Base-by-base conservation (phyloP, 2,329 filamentous ascomycete genomes). In the Fusarium denticulatum region DNA sequence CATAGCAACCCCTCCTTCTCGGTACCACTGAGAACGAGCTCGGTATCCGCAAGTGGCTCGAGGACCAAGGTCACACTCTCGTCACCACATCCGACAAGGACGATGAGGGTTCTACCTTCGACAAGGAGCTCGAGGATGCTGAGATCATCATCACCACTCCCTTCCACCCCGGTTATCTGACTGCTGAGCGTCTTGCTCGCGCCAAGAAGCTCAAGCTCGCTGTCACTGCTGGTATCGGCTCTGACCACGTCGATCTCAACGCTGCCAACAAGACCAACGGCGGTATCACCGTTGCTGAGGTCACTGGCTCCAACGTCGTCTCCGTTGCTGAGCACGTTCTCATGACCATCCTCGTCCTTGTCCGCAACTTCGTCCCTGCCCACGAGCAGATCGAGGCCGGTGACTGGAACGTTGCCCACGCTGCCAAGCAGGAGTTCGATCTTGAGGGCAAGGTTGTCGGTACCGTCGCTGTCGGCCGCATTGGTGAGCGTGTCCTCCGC, bases 141-240 rank as follows among this genome's bases (percentile, higher is more conserved):
- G 96, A 99, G 86, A 89, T 99, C 85, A 98, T 99, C 89, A 98
- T 99, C 86, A 99, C 96, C 78, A 99, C 96, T 66, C 96, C 96
- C 82, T 98, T 98, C 92, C 96, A 98, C 88, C 96, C 96, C 61
- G 96, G 96, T 75, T 99, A 99, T 89, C 93, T 99, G 67, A 98
- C 94, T 56, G 94, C 94, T 61, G 96, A 98, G 88, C 95, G 96
- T 82, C 91, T 99, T 64, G 94, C 94, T 80, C 97, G 96, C 88
- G 96, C 96, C 78, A 98, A 98, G 93, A 98, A 99, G 67, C 93
- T 99, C 81, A 98, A 98, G 91, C 88, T 99, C 72, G 96, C 96
- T 83, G 86, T 99, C 84, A 99, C 96, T 58, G 96, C 96, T 79
- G 96, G 96, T 88, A 97, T 99, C 82, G 96, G 96, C 77, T 98